A percentile compares a stretch with the other conserved stretches of the same genome.
These are phyloP conservation scores for Aureobasidium uvarum DNA, from an alignment of 2,329 filamentous ascomycete species.

Conservation along the genomic window DNA sequence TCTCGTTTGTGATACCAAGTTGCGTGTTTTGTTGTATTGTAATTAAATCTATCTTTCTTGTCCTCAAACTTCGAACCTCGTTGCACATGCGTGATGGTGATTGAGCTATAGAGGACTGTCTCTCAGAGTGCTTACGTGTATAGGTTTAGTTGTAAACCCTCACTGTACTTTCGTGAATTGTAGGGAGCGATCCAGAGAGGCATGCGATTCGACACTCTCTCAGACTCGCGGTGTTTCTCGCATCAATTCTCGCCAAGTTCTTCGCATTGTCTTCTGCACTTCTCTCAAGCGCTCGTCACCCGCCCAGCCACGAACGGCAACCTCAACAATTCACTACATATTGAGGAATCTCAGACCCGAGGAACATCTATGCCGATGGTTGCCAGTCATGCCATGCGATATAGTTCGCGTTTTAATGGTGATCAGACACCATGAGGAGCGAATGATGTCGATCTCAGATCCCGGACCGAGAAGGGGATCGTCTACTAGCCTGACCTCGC, in stretches of 20 bases:
- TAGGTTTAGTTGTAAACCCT: no score
- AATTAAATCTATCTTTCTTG: background rate
- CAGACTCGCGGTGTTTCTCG: background rate
- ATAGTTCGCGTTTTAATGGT: background rate
- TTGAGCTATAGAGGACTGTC: no score
- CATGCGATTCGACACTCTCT: no score
- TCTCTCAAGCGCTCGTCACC: background rate
- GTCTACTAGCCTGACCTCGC: slow-evolving; percentile 10
- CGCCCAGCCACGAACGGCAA: background rate
- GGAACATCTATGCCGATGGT: background rate
- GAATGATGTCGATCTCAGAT: slow-evolving; percentile 7
- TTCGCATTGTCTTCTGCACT: background rate
- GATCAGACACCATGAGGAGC: slow-evolving; percentile 2
- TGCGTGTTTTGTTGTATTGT: background rate
- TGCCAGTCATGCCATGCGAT: background rate
- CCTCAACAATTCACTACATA: background rate
- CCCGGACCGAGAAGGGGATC: background rate
- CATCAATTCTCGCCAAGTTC: background rate
- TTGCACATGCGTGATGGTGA: background rate
- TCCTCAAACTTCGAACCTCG: background rate
- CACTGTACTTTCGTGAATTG: no score
- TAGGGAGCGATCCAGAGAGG: no score
- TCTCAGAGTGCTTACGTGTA: no score
- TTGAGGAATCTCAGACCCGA: background rate
- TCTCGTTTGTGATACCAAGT: slow-evolving; percentile 23